Evolutionary conservation across 2,329 filamentous ascomycete species (phyloP), one percentile per base, ranked within the genome.

Genomic region (Fusarium sublunatum): DNA sequence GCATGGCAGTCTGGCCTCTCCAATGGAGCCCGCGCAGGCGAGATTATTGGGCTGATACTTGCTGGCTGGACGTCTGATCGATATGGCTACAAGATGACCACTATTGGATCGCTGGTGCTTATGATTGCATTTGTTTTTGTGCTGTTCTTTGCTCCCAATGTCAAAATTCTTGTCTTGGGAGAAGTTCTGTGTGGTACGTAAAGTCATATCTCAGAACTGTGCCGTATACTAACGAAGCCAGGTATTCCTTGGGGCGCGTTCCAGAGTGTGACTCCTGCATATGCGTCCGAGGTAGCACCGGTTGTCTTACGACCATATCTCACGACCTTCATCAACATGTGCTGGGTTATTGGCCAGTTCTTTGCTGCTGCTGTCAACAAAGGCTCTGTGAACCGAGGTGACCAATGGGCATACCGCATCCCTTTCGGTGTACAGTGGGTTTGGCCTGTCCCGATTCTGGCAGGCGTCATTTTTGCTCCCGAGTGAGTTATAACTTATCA

Each of bases 1-100:
- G 76, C 80, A 1, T 88, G 86, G 86, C 85, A 87, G 70, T 81
- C 82, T 1, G 85, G 79, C 0, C 69, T 88, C 3, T 81, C 79
- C 7, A 86, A 86, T 53, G 85, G 82, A 13, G 81, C 81, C 0
- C 74, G 79, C 2, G 80, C 81, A 2, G 85, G 85, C 11, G 80
- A 84, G 65, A 84, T 88, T 46, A 65, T 86, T 9, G 86, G 86
- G 0, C 73, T 86, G 2, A 76, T 86, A 25, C 55, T 85, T 22
- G 83, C 81, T n/a, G 85, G 85, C 7, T 81, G 78, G 72, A 69
- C 82, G 1, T 76, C 81, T 1, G 83, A 88, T 53, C 74, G 78
- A 2, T 81, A 76, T 22, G 83, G 83, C 1, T 83, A 84, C 69
- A 79, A 79, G 57, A 76, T 77, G 67, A 85, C 81, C 0, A 82